Evolutionary conservation across 164 flowering plant genomes (phyloP), one percentile per base, ranked within the genome.

Genomic region (Piper betle): DNA sequence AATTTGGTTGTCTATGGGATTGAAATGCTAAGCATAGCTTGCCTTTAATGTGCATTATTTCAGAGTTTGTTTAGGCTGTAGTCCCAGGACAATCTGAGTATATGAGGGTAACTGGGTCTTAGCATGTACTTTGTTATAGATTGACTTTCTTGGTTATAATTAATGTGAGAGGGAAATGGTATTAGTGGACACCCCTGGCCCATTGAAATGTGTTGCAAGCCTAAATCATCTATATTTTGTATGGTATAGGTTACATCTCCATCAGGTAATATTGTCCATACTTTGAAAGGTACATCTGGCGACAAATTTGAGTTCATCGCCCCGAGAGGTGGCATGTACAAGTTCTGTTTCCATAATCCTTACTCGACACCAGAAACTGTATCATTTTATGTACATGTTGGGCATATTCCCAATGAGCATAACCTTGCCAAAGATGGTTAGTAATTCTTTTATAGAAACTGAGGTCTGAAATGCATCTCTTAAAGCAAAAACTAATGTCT

Each of bases 361-460:
- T 74, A 80, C 58, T 78, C 89, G 13, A 77, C 95, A 25, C 95
- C 96, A 39, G 98, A 92, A 74, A 84, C 95, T 53, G 96, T 92
- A 64, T 81, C 98, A 55, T 92, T 92, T 81, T 74, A 89, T 78
- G 83, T 92, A 52, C 98, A 92, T 66, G 85, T 85, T 64, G 98
- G 98, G 18, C 98, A 93, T 65, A 93, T 93, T 53, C 97, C 98
- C 64, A 82, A 73, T 57, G 92, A 90, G 72, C 94, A 93, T 62
- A 77, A 93, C 75, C 92, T 87, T 56, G 98, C 98, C n/a, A 93
- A 93, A 75, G 96, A 93, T 74, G 98, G 97, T 91, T 54, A 65
- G 92, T 78, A 37, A 11, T 37, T 37, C 4, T 58, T 15, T 4
- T 15, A 7, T 39, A 5, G 0, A 38, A 2, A 3, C 12, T 43